Evolutionary conservation across 345 rosid species (phyloP).

Genomic region (Melastoma malabathricum): DNA sequence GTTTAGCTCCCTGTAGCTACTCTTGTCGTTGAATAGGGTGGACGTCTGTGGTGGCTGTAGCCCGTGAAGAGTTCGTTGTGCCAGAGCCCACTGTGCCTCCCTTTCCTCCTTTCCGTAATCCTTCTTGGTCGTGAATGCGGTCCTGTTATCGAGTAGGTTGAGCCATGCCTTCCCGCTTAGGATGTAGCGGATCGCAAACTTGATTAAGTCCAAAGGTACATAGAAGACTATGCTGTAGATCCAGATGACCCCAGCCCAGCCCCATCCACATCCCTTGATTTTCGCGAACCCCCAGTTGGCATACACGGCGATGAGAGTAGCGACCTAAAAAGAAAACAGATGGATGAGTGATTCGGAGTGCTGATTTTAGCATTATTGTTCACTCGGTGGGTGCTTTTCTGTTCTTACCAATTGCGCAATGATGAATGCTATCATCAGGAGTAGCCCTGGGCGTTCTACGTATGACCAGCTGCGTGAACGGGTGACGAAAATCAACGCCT

Average conservation of each 20-base stretch:
- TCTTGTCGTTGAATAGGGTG: slow-evolving; percentile 13
- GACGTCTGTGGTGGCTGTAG: slow-evolving; percentile 22
- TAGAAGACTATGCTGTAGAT: slow-evolving; percentile 18
- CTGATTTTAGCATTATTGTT: no score
- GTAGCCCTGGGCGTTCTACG: slow-evolving; percentile 27
- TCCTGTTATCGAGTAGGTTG: slow-evolving; percentile 21
- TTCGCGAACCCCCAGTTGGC: slow-evolving; percentile 34
- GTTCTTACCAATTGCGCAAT: slow-evolving; percentile 29
- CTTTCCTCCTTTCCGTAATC: slow-evolving; percentile 28
- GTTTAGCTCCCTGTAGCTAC: slow-evolving; percentile 20
- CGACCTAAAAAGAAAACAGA: slow-evolving; percentile 13
- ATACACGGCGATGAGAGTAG: slow-evolving; percentile 36
- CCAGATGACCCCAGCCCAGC: slow-evolving; percentile 36
- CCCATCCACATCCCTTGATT: slow-evolving; percentile 36
- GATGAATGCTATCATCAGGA: slow-evolving; percentile 22
- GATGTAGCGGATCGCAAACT: slow-evolving; percentile 20
- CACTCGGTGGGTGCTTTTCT: no score
- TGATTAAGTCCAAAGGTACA: slow-evolving; percentile 21
- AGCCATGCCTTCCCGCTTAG: slow-evolving; percentile 25
- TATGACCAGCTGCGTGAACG: slow-evolving; percentile 40
- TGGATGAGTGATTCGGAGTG: background rate
- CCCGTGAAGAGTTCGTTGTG: slow-evolving; percentile 28
- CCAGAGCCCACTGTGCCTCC: slow-evolving; percentile 33
- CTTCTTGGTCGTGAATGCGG: slow-evolving; percentile 33
- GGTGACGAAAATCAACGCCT: slow-evolving; percentile 38